Percentiles rank a stretch among this genome's conserved stretches.
Conservation (phyloP, 345 rosid species). For the Pistacia atlantica region DNA sequence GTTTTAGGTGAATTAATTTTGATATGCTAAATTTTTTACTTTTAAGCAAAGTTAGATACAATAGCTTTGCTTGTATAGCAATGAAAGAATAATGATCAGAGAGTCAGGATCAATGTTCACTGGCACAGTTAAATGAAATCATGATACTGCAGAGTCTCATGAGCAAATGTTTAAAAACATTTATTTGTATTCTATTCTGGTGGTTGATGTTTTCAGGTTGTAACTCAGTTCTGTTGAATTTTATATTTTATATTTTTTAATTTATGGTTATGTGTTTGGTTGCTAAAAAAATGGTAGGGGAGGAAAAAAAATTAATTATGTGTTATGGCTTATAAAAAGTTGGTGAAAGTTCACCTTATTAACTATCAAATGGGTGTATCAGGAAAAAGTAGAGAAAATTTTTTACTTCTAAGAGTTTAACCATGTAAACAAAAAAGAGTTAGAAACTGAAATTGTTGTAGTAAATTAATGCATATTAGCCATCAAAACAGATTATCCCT, state of each 20-base stretch:
- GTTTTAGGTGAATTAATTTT: not conserved
- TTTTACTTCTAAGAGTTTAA: not conserved
- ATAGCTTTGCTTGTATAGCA: not conserved
- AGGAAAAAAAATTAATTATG: not conserved
- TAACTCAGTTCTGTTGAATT: not conserved
- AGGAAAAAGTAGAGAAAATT: not conserved
- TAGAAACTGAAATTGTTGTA: not conserved
- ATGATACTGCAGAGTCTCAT: not conserved
- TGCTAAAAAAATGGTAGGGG: conserved; percentile 8
- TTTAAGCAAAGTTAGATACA: not conserved
- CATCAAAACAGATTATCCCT: conserved; percentile 6
- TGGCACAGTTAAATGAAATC: not conserved
- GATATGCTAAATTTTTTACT: not conserved
- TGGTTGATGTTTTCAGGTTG: not conserved
- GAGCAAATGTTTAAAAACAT: not conserved
- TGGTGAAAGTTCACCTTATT: not conserved
- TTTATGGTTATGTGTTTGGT: not conserved
- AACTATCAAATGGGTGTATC: not conserved
- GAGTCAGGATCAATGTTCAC: not conserved
- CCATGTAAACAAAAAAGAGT: not conserved
- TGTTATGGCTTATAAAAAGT: conserved; percentile 12
- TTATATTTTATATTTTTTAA: no score
- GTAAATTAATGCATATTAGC: not conserved
- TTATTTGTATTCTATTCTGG: not conserved
- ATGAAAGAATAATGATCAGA: not conserved